Percentiles rank a stretch among this genome's conserved stretches.
phyloP scores from a whole-genome alignment of 2,329 filamentous ascomycete species.

The Cladorrhinum sp. region DNA sequence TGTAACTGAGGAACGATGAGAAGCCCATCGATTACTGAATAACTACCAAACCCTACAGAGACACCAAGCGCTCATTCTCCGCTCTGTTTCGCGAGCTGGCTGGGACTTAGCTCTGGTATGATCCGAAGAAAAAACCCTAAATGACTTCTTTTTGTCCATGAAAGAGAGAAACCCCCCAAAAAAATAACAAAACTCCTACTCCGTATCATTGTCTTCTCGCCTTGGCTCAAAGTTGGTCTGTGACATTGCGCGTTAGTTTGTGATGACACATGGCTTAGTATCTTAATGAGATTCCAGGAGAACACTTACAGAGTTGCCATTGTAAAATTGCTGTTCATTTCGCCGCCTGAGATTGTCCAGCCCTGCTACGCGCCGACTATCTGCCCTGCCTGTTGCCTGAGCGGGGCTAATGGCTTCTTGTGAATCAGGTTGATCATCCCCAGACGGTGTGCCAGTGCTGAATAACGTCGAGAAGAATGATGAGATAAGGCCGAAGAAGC shows the following conservation, averaged over 20 bases:
- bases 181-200: conserved; percentile 25
- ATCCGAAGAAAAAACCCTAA: not conserved
- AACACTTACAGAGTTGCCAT: conserved; percentile 78
- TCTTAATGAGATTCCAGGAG: not conserved
- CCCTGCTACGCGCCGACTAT: conserved; percentile 39
- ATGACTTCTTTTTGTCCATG: not conserved
- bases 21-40: not conserved
- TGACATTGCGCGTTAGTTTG: conserved; percentile 6
- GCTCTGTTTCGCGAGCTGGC: not conserved
- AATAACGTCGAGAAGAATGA: conserved; percentile 31
- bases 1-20: not conserved
- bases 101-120: not conserved
- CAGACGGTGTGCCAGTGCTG: conserved; percentile 19
- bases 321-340: conserved; percentile 73
- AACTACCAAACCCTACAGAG: not conserved
- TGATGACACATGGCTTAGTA: not conserved
- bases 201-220: conserved; percentile 52
- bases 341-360: conserved; percentile 49
- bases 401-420: conserved; percentile 8
- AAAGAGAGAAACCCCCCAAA: not conserved
- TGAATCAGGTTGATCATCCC: not conserved
- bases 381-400: conserved; percentile 8
- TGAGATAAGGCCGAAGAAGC: conserved; percentile 30
- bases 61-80: not conserved
- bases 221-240: conserved; percentile 68